Base-by-base conservation (phyloP, 2,329 filamentous ascomycete species). In the Dactylellina drechsleri region DNA sequence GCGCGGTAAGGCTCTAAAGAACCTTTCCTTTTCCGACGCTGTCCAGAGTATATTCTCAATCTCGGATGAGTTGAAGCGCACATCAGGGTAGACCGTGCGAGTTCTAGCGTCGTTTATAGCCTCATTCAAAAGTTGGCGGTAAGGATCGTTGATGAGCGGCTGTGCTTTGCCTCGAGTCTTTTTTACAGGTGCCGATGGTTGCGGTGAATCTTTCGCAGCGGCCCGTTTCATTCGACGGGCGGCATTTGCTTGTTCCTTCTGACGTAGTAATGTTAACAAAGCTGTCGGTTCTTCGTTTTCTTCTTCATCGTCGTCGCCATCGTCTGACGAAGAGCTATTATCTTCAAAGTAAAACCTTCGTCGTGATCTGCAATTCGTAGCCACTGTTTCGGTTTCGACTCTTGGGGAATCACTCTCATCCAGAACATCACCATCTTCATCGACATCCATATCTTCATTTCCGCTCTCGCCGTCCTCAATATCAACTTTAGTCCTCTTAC, bases 111-210 rank as follows among this genome's bases (percentile, higher is more conserved):
- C 66, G 26, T 65, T 56, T 23, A 76, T 76, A 43, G 49, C 50
- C 18, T 70, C 47, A 26, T 76, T 76, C 4, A 76, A 41, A n/a
- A 76, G 40, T 57, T 76, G 66, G 26, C 59, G 65, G 41, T 76
- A 76, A 10, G 59, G 72, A 2, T 76, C 54, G 16, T 76, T 76
- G 20, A 76, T 12, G 28, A 62, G 26, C 2, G 66, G 54, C 15
- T 58, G 49, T 16, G 54, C 20, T 28, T 65, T 60, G 5, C 72
- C 66, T 16, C 72, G 56, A 43, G 45, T 50, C 16, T 58, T 59
- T 28, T 66, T 66, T 26, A 57, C 56, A 3, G 28, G 8, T 7
- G 16, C n/a, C 8, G 45, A 10, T 2, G 5, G 36, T 8, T n/a
- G 15, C 6, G 40, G 7, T 3, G 59, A 50, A 18, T 7, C 8